Conservation (phyloP, 495 filamentous ascomycete species). For the Aspergillus egyptiacus region DNA sequence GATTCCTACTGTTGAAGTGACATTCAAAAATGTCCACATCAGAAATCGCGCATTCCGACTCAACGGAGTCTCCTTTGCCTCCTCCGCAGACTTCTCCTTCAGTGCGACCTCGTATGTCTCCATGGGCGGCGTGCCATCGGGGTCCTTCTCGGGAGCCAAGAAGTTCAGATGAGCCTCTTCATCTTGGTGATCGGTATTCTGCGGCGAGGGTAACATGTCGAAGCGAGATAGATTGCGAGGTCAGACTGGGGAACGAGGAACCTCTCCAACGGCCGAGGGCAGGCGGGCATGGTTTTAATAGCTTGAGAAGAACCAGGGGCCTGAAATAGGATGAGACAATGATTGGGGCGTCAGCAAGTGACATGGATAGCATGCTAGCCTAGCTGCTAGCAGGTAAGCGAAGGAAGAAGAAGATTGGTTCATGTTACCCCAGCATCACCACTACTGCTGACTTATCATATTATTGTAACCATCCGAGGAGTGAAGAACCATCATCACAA, state of each 20-base stretch:
- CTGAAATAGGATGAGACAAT: constrained; percentile 2
- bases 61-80: neutral
- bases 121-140: neutral
- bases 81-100: neutral
- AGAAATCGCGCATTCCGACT: constrained; percentile 5
- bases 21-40: constrained; percentile 17
- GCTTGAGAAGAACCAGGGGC: neutral
- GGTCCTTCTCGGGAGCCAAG: neutral
- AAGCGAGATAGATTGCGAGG: neutral
- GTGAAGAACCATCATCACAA: too few species aligned
- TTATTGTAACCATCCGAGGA: too few species aligned
- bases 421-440: neutral
- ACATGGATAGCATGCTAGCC: neutral
- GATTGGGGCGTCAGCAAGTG: neutral
- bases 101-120: constrained; percentile 1
- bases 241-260: neutral
- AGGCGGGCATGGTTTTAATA: constrained; percentile 3
- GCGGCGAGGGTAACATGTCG: neutral
- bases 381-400: neutral
- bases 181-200: neutral
- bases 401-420: neutral
- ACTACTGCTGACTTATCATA: constrained; percentile 6
- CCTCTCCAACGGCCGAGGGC: neutral
- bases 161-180: constrained; percentile 2
- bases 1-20: constrained; percentile 14